These are phyloP conservation scores for Prunus persica DNA, from an alignment of 306 rosid genomes.

Conservation along the genomic window Prunus_persica_NCBIv2 NC_034010.1:27264501-27265000, in stretches of 20 bases:
- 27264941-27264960: neutral
- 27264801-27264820: neutral
- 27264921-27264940: neutral
- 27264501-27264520: neutral
- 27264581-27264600: neutral
- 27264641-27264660: neutral
- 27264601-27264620: neutral
- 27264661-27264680: neutral
- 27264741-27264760: neutral
- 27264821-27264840: conserved; percentile 10
- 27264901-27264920: neutral
- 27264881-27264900: neutral
- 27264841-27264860: neutral
- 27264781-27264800: conserved; percentile 14
- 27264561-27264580: neutral
- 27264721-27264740: neutral
- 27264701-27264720: neutral
- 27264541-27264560: conserved; percentile 2
- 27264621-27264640: neutral
- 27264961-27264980: neutral
- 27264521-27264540: neutral
- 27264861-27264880: conserved; percentile 15
- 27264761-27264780: neutral
- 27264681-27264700: neutral
- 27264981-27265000: neutral